phyloP scores from a whole-genome alignment of 352 stramenopile genomes.

The Phytopythium kandeliae region DNA sequence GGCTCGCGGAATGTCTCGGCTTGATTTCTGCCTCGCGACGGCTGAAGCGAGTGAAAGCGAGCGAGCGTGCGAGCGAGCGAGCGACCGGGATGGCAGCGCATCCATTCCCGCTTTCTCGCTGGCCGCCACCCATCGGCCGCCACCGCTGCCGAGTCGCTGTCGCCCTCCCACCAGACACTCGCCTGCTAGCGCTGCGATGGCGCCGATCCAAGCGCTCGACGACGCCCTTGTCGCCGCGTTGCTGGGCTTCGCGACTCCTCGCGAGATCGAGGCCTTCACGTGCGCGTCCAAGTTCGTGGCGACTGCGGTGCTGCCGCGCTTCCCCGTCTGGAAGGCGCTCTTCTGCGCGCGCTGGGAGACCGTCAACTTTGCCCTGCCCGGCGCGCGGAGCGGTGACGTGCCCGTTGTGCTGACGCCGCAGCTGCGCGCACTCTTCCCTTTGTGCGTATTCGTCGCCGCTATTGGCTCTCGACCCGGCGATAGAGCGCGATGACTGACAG shows the following conservation, averaged over 20 bases:
- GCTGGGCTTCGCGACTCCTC: slow-evolving; percentile 17
- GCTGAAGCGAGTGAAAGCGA: slow-evolving; percentile 3
- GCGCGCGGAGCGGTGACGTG: slow-evolving; percentile 8
- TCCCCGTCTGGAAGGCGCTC: slow-evolving; percentile 25
- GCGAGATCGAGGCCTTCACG: slow-evolving; percentile 28
- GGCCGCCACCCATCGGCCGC: background rate
- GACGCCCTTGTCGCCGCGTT: slow-evolving; percentile 25
- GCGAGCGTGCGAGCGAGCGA: too few relatives aligned
- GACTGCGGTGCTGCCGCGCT: slow-evolving; percentile 18
- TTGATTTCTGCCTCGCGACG: slow-evolving; percentile 6
- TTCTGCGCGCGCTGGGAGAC: slow-evolving; percentile 27
- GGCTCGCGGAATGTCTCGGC: background rate
- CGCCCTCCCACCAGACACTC: background rate
- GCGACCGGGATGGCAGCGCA: background rate
- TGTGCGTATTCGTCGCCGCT: background rate
- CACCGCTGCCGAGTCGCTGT: too few relatives aligned
- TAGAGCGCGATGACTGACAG: background rate
- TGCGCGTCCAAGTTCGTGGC: slow-evolving; percentile 24
- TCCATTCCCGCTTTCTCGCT: background rate
- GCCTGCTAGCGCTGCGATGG: slow-evolving; percentile 6
- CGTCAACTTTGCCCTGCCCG: slow-evolving; percentile 24
- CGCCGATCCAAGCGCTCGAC: slow-evolving; percentile 21
- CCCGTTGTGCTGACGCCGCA: slow-evolving; percentile 13
- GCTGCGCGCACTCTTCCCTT: slow-evolving; percentile 18
- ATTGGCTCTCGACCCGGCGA: background rate